phyloP scores from a whole-genome alignment of 371 early-diverging fungal species.

The Mortierella sp. region DNA sequence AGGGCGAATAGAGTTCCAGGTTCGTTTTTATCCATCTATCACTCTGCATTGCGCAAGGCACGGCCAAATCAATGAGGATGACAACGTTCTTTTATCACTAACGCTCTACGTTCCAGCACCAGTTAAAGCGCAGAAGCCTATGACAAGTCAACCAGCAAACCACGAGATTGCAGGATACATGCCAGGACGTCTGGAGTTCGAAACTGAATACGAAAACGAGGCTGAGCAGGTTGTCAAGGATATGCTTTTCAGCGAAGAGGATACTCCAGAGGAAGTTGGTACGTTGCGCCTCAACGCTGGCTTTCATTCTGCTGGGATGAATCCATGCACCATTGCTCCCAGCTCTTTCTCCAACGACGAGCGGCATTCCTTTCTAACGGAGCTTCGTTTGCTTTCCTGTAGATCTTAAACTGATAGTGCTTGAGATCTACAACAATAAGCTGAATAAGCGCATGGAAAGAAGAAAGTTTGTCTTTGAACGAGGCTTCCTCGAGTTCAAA shows the following conservation, averaged over 20 bases:
- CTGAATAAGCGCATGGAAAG: conserved; percentile 87
- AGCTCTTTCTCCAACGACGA: too few relatives aligned
- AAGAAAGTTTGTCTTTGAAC: conserved; percentile 89
- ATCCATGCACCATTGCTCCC: too few relatives aligned
- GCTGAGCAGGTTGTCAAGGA: conserved; percentile 95
- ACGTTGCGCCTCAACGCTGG: conserved; percentile 9
- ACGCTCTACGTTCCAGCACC: conserved; percentile 27
- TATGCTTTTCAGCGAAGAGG: conserved; percentile 89
- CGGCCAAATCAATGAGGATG: too few relatives aligned
- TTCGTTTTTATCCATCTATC: conserved; percentile 5
- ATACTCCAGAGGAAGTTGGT: conserved; percentile 85
- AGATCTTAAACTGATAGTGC: conserved; percentile 90
- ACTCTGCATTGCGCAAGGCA: too few relatives aligned
- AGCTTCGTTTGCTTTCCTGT: background rate
- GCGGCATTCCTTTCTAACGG: background rate
- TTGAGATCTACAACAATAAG: conserved; percentile 93
- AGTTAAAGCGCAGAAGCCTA: conserved; percentile 59
- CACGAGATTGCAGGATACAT: conserved; percentile 98
- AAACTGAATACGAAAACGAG: conserved; percentile 96
- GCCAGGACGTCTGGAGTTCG: conserved; percentile 98
- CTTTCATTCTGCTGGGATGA: too few relatives aligned
- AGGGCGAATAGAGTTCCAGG: conserved; percentile 34
- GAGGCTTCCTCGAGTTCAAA: conserved; percentile 86
- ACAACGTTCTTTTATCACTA: background rate
- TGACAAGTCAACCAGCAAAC: conserved; percentile 89